A percentile compares a stretch with the other conserved stretches of the same genome.
Evolutionary conservation across 2,329 filamentous ascomycete species (phyloP).

Genomic region (Trichoderma endophyticum): DNA sequence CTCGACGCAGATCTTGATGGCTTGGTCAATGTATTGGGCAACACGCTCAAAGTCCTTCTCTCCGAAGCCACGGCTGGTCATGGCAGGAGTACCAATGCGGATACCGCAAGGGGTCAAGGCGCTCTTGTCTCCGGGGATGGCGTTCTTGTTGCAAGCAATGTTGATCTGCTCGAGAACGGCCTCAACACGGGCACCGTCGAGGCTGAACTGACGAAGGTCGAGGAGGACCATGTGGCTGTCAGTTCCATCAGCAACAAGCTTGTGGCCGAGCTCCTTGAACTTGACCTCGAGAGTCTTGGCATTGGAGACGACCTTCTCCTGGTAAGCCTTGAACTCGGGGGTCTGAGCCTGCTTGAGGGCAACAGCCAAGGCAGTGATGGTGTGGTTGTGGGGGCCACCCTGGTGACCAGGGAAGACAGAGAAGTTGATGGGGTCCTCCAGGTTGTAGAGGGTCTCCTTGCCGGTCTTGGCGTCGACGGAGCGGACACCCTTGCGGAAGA

Average conservation of each 20-base stretch:
- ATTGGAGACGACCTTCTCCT: slow-evolving; percentile 87
- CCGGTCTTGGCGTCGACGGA: slow-evolving; percentile 86
- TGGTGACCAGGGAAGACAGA: slow-evolving; percentile 99
- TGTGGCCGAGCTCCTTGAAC: slow-evolving; percentile 86
- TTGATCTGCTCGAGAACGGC: slow-evolving; percentile 95
- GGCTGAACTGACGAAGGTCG: slow-evolving; percentile 79
- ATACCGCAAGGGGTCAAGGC: slow-evolving; percentile 92
- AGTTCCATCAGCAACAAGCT: slow-evolving; percentile 90
- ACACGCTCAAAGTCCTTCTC: slow-evolving; percentile 90
- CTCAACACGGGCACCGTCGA: slow-evolving; percentile 95
- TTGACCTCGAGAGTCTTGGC: slow-evolving; percentile 85
- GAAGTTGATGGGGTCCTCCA: slow-evolving; percentile 96
- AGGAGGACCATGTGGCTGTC: slow-evolving; percentile 97
- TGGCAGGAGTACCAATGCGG: slow-evolving; percentile 93
- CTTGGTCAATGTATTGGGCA: slow-evolving; percentile 81
- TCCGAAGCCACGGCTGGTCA: slow-evolving; percentile 94
- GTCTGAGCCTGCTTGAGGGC: slow-evolving; percentile 90
- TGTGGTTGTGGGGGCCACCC: slow-evolving; percentile 98
- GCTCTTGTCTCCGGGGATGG: slow-evolving; percentile 94
- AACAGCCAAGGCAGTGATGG: slow-evolving; percentile 93
- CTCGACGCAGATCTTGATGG: slow-evolving; percentile 86
- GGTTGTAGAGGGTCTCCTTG: slow-evolving; percentile 85
- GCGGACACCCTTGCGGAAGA: slow-evolving; percentile 96
- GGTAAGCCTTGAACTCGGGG: slow-evolving; percentile 90
- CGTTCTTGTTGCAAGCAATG: slow-evolving; percentile 99